These are phyloP conservation scores for Ogataea haglerorum DNA, from an alignment of 805 yeast species.

Conservation along the genomic window DNA sequence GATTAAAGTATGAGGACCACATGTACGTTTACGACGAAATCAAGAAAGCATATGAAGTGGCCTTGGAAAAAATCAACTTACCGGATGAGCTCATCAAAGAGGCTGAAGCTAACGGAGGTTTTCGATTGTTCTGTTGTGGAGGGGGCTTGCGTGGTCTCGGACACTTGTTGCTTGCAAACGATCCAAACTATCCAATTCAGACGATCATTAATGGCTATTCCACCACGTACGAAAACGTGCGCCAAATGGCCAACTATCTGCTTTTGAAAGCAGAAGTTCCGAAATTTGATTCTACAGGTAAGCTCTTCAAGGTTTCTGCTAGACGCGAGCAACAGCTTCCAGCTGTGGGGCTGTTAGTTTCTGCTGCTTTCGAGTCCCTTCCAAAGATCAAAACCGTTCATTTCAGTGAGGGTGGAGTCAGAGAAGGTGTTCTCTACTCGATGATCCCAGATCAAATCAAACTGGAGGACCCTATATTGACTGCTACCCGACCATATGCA, in stretches of 20 bases:
- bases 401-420: conserved; percentile 73
- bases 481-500: conserved; percentile 71
- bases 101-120: conserved; percentile 56
- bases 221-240: conserved; percentile 50
- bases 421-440: conserved; percentile 72
- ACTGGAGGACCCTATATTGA: conserved; percentile 63
- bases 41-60: conserved; percentile 45
- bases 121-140: conserved; percentile 64
- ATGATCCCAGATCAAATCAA: conserved; percentile 55
- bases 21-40: conserved; percentile 52
- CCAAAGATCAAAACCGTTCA: conserved; percentile 61
- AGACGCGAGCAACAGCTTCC: conserved; percentile 66
- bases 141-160: conserved; percentile 75
- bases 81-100: conserved; percentile 49
- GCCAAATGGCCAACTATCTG: conserved; percentile 48
- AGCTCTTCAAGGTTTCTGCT: conserved; percentile 62
- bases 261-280: conserved; percentile 49
- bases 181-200: conserved; percentile 61
- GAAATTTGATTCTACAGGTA: conserved; percentile 33
- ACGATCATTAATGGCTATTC: conserved; percentile 69
- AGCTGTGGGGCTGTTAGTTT: conserved; percentile 59
- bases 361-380: conserved; percentile 59
- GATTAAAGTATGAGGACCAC: conserved; percentile 50
- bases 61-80: conserved; percentile 47
- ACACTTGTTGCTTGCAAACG: conserved; percentile 48